Base-by-base conservation (phyloP, 106 monocot species). In the Dioscorea zingiberensis region DNA sequence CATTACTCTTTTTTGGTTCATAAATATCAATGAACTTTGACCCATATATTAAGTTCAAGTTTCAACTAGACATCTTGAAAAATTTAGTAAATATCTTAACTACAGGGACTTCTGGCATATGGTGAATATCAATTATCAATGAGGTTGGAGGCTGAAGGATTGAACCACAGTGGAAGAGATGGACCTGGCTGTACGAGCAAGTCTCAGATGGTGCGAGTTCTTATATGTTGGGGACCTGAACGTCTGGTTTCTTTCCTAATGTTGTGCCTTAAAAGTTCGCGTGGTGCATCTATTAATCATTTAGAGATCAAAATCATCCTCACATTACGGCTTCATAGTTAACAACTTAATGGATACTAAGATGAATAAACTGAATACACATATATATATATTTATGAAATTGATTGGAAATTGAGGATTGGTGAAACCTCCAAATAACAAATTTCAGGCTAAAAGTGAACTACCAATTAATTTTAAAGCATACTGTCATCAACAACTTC, bases 141-240 rank as follows among this genome's bases (percentile, higher is more conserved):
- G 91, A 84, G 53, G 76, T 76, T 23, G 91, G 87, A 23, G 87
- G 91, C 47, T 91, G 91, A 87, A 91, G 21, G 91, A 87, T 47
- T 55, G 91, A 62, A 91, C 87, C 16, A 91, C 87, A 3, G 91
- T 91, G 6, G 90, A 91, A 32, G 90, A 91, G 71, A 91, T 91
- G 91, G 91, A 91, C 53, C 69, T 91, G 49, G 86, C 91, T 7
- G 84, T 92, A 62, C 78, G 87, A 27, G 87, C 87, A 55, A 74
- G 78, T 21, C 75, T 87, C 5, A 62, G 66, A 49, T 84, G 91
- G 16, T 92, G 87, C 87, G 77, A 87, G 61, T 84, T 92, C 59
- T 44, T 87, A 25, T 92, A 79, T 70, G 58, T 79, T 38, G 84
- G 84, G 26, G 81, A 82, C 53, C 44, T 87, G 53, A 82, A 82